Evolutionary conservation across 176 grass and related monocot species (phyloP).

Genomic region (Oryza brachyantha): DNA sequence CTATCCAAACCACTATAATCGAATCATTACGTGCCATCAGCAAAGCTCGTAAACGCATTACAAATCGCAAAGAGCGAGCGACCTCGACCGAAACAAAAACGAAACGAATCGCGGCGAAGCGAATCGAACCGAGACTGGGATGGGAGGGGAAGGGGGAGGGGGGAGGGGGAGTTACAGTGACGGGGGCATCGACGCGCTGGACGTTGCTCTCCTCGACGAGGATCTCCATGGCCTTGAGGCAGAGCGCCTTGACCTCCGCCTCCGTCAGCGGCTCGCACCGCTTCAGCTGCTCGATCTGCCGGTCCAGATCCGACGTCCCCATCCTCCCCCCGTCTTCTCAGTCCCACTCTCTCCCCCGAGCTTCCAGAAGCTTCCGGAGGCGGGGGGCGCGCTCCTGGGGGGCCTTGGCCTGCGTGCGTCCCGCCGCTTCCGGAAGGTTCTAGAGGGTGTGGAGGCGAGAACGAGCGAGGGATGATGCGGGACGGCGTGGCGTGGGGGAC

Average conservation of each 20-base stretch:
- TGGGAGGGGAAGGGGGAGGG: background rate
- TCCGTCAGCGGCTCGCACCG: conserved; percentile 94
- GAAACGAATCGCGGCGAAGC: no score
- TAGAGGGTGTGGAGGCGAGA: conserved; percentile 32
- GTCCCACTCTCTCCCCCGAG: background rate
- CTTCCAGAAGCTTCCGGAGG: conserved; percentile 41
- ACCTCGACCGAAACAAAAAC: background rate
- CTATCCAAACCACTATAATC: background rate
- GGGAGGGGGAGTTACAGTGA: conserved; percentile 48
- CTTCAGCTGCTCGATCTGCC: conserved; percentile 98
- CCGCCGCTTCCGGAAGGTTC: conserved; percentile 42
- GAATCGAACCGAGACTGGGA: background rate
- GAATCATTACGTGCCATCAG: background rate
- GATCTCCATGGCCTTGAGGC: conserved; percentile 99
- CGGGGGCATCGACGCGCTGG: conserved; percentile 88
- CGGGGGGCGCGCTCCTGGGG: background rate
- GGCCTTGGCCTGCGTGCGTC: background rate
- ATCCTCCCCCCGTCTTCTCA: background rate
- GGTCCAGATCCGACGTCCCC: conserved; percentile 86
- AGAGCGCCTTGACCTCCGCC: conserved; percentile 95
- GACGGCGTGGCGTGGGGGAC: conserved; percentile 4
- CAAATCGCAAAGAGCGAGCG: background rate
- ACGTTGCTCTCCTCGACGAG: conserved; percentile 99
- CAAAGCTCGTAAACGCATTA: background rate
- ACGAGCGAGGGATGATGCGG: background rate